Evolutionary conservation across 1,284 basidiomycete genomes (phyloP).

Genomic region (Meripilus lineatus): DNA sequence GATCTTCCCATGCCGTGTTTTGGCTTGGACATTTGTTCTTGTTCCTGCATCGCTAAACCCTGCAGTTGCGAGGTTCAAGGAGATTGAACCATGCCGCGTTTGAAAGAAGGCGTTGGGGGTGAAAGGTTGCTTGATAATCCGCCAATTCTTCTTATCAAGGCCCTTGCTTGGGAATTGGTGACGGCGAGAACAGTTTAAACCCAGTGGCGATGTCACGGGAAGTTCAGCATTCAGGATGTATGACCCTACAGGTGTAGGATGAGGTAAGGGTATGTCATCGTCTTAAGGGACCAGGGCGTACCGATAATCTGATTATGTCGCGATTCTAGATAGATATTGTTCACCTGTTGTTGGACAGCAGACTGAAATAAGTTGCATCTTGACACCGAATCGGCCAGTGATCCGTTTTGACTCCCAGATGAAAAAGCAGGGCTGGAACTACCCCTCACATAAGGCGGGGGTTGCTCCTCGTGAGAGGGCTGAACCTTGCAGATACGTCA

Average conservation of each 20-base stretch:
- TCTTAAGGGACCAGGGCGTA: conserved; percentile 1
- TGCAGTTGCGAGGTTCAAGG: conserved; percentile 17
- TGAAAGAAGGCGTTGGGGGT: conserved; percentile 23
- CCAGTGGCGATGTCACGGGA: not conserved
- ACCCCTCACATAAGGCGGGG: conserved; percentile 5
- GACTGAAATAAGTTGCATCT: conserved; percentile 12
- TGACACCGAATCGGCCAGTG: too few species aligned
- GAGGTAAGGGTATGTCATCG: not conserved
- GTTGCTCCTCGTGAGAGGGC: too few species aligned
- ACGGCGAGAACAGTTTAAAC: too few species aligned
- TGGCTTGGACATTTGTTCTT: conserved; percentile 19
- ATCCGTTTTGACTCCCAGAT: too few species aligned
- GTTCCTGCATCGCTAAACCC: conserved; percentile 8
- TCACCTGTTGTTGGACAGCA: conserved; percentile 14
- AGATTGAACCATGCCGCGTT: conserved; percentile 23
- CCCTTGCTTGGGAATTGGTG: not conserved
- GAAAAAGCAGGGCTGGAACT: too few species aligned
- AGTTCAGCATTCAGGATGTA: conserved; percentile 6
- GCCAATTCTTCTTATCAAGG: conserved; percentile 3
- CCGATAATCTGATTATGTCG: conserved; percentile 14
- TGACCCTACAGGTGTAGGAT: not conserved
- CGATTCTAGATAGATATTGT: conserved; percentile 12
- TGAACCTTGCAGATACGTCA: too few species aligned
- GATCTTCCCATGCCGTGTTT: conserved; percentile 20
- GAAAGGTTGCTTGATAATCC: conserved; percentile 6